Percentiles rank a stretch among this genome's conserved stretches.
phyloP scores from a whole-genome alignment of 202 grass and related monocot species.

The Brachypodium distachyon region DNA sequence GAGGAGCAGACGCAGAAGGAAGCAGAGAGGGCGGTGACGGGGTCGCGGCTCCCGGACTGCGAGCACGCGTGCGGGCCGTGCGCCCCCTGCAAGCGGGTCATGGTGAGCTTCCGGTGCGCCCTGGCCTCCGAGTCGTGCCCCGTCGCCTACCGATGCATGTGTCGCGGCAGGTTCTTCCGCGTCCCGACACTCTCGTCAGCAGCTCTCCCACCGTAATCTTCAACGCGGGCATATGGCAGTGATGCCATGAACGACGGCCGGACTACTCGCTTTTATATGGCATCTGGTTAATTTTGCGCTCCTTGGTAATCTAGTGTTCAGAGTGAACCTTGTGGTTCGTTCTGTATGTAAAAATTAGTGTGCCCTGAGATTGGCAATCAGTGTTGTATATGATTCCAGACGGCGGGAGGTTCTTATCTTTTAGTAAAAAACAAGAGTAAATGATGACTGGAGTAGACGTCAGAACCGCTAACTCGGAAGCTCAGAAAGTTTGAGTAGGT shows the following conservation, averaged over 20 bases:
- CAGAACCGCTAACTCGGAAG: too few relatives aligned
- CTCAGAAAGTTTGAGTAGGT: background rate
- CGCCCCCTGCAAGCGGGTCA: constrained; percentile 64
- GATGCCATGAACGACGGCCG: background rate
- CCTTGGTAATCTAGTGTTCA: background rate
- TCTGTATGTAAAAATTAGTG: background rate
- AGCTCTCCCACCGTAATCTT: background rate
- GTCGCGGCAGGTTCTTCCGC: constrained; percentile 57
- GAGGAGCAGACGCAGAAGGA: background rate
- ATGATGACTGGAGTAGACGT: too few relatives aligned
- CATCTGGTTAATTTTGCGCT: background rate
- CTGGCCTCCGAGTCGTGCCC: constrained; percentile 68
- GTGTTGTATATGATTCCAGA: too few relatives aligned
- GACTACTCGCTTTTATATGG: background rate
- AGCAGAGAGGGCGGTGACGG: constrained; percentile 8
- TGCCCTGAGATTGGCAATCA: background rate
- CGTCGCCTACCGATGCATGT: constrained; percentile 83
- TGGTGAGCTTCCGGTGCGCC: constrained; percentile 71
- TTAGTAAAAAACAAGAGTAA: too few relatives aligned
- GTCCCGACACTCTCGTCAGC: constrained; percentile 29
- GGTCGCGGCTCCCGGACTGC: constrained; percentile 74
- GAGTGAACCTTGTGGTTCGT: background rate
- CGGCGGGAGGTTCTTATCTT: too few relatives aligned
- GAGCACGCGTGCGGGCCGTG: constrained; percentile 70
- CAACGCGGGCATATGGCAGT: background rate